A percentile compares a stretch with the other conserved stretches of the same genome.
Evolutionary conservation across 306 rosid genomes (phyloP).

Genomic region (Quercus gilva): DNA sequence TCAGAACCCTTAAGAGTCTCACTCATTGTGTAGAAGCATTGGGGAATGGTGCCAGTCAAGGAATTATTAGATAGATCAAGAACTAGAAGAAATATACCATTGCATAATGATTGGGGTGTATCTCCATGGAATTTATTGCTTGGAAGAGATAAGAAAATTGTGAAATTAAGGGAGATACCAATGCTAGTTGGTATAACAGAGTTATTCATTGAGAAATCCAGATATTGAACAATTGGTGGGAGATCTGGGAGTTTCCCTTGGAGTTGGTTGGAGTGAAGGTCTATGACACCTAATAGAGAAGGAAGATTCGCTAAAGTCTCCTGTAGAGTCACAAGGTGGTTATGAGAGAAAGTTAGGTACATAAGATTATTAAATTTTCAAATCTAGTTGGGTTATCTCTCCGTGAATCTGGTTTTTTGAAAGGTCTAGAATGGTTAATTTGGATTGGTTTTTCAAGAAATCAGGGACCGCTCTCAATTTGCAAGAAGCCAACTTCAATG

Average conservation of each 20-base stretch:
- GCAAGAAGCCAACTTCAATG: conserved; percentile 35
- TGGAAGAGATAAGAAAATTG: conserved; percentile 24
- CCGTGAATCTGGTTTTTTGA: conserved; percentile 35
- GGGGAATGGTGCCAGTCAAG: conserved; percentile 17
- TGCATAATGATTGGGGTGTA: not conserved
- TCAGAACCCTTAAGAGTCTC: conserved; percentile 24
- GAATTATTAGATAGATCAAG: conserved; percentile 35
- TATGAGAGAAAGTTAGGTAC: not conserved
- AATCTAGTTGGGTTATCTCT: conserved; percentile 29
- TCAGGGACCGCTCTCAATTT: conserved; percentile 22
- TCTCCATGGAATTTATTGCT: not conserved
- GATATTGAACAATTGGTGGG: not conserved
- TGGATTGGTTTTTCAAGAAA: conserved; percentile 34
- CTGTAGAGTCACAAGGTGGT: not conserved
- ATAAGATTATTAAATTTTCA: not conserved
- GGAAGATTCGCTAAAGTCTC: not conserved
- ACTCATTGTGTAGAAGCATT: conserved; percentile 3
- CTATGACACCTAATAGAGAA: not conserved
- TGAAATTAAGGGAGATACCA: accelerated
- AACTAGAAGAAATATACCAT: conserved; percentile 3
- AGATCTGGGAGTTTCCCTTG: conserved; percentile 6
- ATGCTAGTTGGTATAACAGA: not conserved
- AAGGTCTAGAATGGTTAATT: conserved; percentile 22
- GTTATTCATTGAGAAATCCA: conserved; percentile 28
- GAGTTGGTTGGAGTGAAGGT: conserved; percentile 35